Evolutionary conservation across 2,329 filamentous ascomycete genomes (phyloP), one percentile per base, ranked within the genome.

Genomic region (Aureobasidium vineae): DNA sequence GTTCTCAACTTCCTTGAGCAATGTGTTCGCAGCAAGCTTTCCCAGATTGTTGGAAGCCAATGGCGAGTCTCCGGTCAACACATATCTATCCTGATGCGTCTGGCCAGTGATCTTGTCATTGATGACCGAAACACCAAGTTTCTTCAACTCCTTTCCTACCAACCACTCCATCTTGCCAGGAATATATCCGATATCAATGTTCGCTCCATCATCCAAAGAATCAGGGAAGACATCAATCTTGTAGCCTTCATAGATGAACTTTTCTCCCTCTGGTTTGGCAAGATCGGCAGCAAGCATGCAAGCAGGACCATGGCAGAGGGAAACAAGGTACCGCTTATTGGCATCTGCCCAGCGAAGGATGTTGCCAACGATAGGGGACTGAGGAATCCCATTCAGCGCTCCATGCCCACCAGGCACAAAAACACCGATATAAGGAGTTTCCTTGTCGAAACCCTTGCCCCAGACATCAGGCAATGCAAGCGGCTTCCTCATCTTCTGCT

Each of bases 211-310:
- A 13, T 60, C 56, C 41, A 60, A 16, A 7, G 56, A 60, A 13
- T 60, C 56, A 23, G 56, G 56, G 28, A 60, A 60, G 1, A 60
- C 56, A 47, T 60, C 56, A n/a, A 60, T 60, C 31, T 60, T 60
- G 41, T 60, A 60, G 4, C 56, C 56, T 2, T 45, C 56, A 26
- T 60, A 60, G 28, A 60, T 60, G 41, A 47, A 60, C 8, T 60
- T 60, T 11, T 60, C 56, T 21, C 56, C 56, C 2, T 26, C 26
- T 19, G 56, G 56, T 26, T 60, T 60, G 19, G 26, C 41, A 28
- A 60, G 2, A 13, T 60, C 13, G 19, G 41, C 56, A 13, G 56
- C 56, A 1, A 60, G 28, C 56, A 60, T 60, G 13, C 56, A 60
- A 28, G 56, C 56, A 40, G 56, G 56, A 15, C 56, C 56, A 26